Percentiles rank a stretch among this genome's conserved stretches.
These are phyloP conservation scores for Kwoniella botswanensis DNA, from an alignment of 768 basidiomycete genomes.

Conservation along the genomic window DNA sequence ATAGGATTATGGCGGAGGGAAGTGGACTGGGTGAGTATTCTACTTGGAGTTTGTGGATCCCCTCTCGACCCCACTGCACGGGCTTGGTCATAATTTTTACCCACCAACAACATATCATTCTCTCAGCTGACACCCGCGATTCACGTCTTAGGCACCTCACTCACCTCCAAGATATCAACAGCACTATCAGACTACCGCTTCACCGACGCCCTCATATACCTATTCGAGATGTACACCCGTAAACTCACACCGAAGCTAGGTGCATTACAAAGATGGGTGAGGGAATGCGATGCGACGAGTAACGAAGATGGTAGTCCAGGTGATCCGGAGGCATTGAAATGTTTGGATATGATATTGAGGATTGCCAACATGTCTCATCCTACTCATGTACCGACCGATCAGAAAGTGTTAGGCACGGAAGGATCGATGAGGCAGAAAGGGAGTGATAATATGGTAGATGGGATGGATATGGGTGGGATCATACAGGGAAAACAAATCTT, in stretches of 20 bases:
- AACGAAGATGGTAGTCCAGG: conserved; percentile 60
- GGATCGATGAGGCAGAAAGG: conserved; percentile 9
- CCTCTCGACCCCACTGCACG: too few species aligned
- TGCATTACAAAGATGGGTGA: conserved; percentile 66
- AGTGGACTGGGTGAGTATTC: conserved; percentile 32
- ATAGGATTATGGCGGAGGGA: conserved; percentile 47
- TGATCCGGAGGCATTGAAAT: conserved; percentile 62
- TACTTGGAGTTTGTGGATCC: not conserved
- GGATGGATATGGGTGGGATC: conserved; percentile 15
- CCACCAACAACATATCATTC: too few species aligned
- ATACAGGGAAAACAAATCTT: conserved; percentile 46
- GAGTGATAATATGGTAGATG: conserved; percentile 14
- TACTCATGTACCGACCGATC: not conserved
- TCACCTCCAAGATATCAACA: conserved; percentile 46
- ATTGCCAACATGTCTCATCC: conserved; percentile 55
- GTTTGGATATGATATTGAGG: conserved; percentile 64
- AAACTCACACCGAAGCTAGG: conserved; percentile 64
- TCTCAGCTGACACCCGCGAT: too few species aligned
- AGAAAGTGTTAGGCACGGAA: conserved; percentile 14
- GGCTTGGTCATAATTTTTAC: too few species aligned
- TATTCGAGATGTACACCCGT: conserved; percentile 65
- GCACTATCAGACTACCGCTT: conserved; percentile 58
- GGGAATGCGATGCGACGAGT: conserved; percentile 66
- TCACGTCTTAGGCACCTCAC: conserved; percentile 25
- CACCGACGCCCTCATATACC: conserved; percentile 64